Conservation (phyloP, 169 alveolate genomes). For the Plasmodium knowlesi region DNA sequence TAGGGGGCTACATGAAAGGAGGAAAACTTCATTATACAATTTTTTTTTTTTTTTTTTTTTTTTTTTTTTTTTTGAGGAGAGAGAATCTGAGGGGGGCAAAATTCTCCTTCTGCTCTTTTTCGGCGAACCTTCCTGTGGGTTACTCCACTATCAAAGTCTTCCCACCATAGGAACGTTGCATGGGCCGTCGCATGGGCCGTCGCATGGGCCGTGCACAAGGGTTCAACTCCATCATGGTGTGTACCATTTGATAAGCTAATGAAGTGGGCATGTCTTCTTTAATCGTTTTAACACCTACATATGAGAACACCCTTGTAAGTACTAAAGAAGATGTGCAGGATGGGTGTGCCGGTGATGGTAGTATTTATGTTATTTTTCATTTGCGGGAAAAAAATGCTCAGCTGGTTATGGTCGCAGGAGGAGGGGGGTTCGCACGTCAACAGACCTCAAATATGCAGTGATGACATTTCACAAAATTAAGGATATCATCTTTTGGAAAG, state of each 20-base stretch:
- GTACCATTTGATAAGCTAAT: neutral
- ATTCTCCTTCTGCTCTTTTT: neutral
- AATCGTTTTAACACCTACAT: neutral
- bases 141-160: neutral
- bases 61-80: too few species aligned
- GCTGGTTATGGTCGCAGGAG: neutral
- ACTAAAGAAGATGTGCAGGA: neutral
- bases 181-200: too few species aligned
- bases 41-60: too few species aligned
- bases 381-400: neutral
- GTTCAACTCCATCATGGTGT: neutral
- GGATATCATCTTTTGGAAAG: neutral
- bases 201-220: neutral
- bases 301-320: neutral
- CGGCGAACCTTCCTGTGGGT: neutral
- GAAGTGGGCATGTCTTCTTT: neutral
- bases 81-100: neutral
- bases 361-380: neutral
- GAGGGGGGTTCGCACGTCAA: neutral
- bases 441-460: neutral
- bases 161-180: neutral
- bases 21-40: neutral
- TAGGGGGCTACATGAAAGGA: neutral
- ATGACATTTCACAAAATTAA: neutral
- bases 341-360: neutral